A percentile compares a stretch with the other conserved stretches of the same genome.
These are phyloP conservation scores for Pulveroboletus sp. DNA, from an alignment of 768 basidiomycete genomes.

Conservation along the genomic window DNA sequence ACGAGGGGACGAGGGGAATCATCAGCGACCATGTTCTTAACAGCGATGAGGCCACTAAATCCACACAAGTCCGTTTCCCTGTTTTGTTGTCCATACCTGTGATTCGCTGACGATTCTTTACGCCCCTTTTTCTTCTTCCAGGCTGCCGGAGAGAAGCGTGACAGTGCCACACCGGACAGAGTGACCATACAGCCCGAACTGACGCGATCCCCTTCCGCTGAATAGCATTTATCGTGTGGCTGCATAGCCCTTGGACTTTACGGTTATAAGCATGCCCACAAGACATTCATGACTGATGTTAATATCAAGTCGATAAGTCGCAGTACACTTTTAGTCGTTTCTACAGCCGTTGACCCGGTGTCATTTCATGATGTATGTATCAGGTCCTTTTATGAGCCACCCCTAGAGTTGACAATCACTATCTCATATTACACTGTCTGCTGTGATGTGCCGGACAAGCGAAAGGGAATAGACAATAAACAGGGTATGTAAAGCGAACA, in stretches of 20 bases:
- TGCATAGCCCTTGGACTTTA: not conserved
- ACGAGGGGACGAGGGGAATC: not conserved
- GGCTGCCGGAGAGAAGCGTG: not conserved
- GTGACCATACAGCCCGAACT: conserved; percentile 11
- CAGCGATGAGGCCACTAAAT: not conserved
- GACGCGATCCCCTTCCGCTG: conserved; percentile 32
- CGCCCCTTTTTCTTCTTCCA: conserved; percentile 8
- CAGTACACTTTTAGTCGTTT: not conserved
- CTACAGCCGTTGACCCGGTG: not conserved
- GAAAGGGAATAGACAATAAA: conserved; percentile 17
- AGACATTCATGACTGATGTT: not conserved
- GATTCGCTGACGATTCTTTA: conserved; percentile 14
- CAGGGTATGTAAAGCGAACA: conserved; percentile 18
- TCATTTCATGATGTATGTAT: not conserved
- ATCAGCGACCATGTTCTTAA: not conserved
- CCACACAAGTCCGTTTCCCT: conserved; percentile 20
- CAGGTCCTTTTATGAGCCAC: not conserved
- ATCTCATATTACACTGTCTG: conserved; percentile 12
- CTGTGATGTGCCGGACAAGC: conserved; percentile 4
- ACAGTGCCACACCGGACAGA: not conserved
- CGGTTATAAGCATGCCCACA: not conserved
- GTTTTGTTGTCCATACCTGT: not conserved
- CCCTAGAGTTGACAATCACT: conserved; percentile 15
- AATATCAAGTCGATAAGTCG: not conserved
- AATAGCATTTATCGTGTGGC: conserved; percentile 31